phyloP scores from a whole-genome alignment of 1,284 basidiomycete species.

The Fomitopsis palustris region DNA sequence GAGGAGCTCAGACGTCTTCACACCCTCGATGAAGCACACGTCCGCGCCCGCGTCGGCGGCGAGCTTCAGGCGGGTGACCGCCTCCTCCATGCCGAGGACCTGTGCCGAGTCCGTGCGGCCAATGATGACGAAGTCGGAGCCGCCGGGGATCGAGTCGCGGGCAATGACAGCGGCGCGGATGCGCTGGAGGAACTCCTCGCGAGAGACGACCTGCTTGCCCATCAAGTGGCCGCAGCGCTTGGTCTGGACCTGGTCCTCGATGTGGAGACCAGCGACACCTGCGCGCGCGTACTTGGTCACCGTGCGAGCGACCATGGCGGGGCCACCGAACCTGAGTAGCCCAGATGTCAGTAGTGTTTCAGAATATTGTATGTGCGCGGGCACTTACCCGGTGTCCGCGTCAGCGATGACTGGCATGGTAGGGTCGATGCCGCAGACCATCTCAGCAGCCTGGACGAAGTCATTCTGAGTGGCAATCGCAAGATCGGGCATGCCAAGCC shows the following conservation, averaged over 20 bases:
- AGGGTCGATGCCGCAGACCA: conserved; percentile 66
- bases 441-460: conserved; percentile 61
- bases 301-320: conserved; percentile 74
- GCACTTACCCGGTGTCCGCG: conserved; percentile 67
- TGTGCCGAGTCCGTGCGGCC: conserved; percentile 82
- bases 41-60: conserved; percentile 77
- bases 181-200: conserved; percentile 71
- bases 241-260: conserved; percentile 82
- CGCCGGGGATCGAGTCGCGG: conserved; percentile 66
- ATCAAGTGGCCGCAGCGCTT: conserved; percentile 81
- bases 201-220: conserved; percentile 78
- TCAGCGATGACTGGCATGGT: conserved; percentile 74
- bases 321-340: conserved; percentile 61
- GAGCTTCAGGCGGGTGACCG: conserved; percentile 62
- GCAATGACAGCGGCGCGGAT: conserved; percentile 77
- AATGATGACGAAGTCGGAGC: conserved; percentile 77
- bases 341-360: neutral
- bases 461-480: conserved; percentile 81
- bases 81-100: conserved; percentile 80
- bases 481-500: conserved; percentile 75
- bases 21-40: conserved; percentile 84
- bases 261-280: conserved; percentile 76
- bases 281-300: conserved; percentile 68
- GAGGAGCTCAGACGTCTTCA: conserved; percentile 65
- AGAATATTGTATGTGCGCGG: neutral